Evolutionary conservation across 495 filamentous ascomycete genomes (phyloP), one percentile per base, ranked within the genome.

Genomic region (Penicillium subrubescens): DNA sequence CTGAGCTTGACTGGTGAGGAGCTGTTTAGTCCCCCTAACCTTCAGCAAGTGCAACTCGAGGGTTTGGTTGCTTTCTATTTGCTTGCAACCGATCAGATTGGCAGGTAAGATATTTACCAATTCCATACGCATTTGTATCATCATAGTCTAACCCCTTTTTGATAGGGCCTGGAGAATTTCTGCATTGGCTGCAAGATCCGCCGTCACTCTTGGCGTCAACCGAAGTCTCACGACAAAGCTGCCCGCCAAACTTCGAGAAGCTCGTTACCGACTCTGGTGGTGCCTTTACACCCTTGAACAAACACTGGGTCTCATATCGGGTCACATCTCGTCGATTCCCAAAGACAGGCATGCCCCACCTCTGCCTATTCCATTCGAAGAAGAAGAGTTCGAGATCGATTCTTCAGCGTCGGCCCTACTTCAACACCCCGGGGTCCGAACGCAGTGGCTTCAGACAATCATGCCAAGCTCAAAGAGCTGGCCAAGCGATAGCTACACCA

Each of bases 261-360:
- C 82, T 46, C 79, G 86, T 39, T 80, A 83, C 57, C 83, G 84
- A 33, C 76, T 88, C 19, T 89, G 86, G 86, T 89, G 85, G 82
- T 82, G 84, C 19, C 61, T 89, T 11, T 86, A 85, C 64, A 81
- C 77, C 2, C 74, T 88, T 57, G 87, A 89, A 60, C 80, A 85
- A 41, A 68, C 80, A 23, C 74, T 89, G 23, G 79, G 81, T 46
- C 77, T 82, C n/a, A 86, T 88, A 73, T 87, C 84, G 7, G 87
- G 87, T 11, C 81, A 87, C 21, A 81, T 85, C 8, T 81, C 81
- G 27, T 82, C 79, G 46, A 83, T 88, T 34, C 75, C 77, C 14
- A 81, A 86, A 59, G 76, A 75, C 37, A 77, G 83, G 67, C 84
- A 54, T 10, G 29, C 51, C 4, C 51, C 51, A n/a, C 53, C 53